Conservation (phyloP, 345 rosid species). For the Psidium friedrichsthalianum region DNA sequence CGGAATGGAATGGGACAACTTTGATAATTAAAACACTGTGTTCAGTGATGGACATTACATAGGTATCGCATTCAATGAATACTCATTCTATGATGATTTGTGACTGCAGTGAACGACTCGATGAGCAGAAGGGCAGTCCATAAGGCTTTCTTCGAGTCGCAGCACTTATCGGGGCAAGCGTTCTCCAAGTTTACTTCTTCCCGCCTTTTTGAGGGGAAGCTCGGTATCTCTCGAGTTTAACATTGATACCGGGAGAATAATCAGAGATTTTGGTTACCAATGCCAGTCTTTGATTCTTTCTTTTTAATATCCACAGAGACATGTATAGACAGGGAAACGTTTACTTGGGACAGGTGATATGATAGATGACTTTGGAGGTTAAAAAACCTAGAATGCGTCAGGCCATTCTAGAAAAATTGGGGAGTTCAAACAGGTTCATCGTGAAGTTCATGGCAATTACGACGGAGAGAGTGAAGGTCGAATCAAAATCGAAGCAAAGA, state of each 20-base stretch:
- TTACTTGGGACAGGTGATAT: background rate
- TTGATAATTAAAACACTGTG: background rate
- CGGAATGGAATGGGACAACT: background rate
- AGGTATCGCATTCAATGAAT: background rate
- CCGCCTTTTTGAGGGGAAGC: slow-evolving; percentile 53
- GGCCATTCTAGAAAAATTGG: background rate
- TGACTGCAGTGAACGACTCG: slow-evolving; percentile 45
- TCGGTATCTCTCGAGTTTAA: slow-evolving; percentile 56
- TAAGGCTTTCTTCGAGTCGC: slow-evolving; percentile 59
- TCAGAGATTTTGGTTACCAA: background rate
- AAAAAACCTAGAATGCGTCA: background rate
- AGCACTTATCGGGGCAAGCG: slow-evolving; percentile 43
- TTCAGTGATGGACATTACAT: background rate
- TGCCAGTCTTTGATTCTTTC: background rate
- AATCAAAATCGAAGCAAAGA: background rate
- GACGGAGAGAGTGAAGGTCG: background rate
- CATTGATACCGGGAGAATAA: background rate
- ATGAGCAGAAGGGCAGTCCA: slow-evolving; percentile 54
- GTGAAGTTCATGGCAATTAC: background rate
- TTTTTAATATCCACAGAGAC: background rate
- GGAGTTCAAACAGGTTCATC: background rate
- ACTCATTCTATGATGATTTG: background rate
- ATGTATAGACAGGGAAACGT: background rate
- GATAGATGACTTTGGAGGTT: background rate
- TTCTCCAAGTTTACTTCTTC: slow-evolving; percentile 55